Evolutionary conservation across 2,329 filamentous ascomycete genomes (phyloP).

Genomic region (Amauroascus niger): DNA sequence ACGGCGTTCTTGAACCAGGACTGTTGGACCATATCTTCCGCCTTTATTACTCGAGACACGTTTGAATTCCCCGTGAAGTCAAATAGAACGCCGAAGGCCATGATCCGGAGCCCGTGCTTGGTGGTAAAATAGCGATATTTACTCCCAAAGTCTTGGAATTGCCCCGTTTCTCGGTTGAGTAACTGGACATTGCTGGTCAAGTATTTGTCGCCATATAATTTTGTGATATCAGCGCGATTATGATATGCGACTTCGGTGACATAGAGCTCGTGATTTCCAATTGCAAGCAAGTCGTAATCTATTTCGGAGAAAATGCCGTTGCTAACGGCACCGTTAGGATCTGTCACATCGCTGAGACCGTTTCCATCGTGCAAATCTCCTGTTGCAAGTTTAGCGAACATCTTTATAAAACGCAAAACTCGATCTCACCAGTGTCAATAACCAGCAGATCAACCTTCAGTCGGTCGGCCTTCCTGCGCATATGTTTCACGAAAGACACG

Average conservation of each 20-base stretch:
- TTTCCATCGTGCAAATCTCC: conserved; percentile 57
- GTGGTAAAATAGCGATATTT: conserved; percentile 45
- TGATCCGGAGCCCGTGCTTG: conserved; percentile 41
- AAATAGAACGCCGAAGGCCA: conserved; percentile 45
- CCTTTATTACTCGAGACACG: conserved; percentile 50
- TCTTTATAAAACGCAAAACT: conserved; percentile 31
- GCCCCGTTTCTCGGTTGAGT: conserved; percentile 34
- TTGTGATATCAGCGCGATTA: conserved; percentile 50
- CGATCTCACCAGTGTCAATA: conserved; percentile 77
- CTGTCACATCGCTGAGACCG: conserved; percentile 52
- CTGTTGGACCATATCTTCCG: conserved; percentile 44
- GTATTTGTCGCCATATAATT: conserved; percentile 47
- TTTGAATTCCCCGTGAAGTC: conserved; percentile 51
- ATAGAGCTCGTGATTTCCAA: conserved; percentile 58
- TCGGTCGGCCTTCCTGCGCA: conserved; percentile 67
- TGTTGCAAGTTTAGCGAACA: conserved; percentile 14
- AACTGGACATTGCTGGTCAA: conserved; percentile 47
- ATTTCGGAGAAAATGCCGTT: conserved; percentile 45
- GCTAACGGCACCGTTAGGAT: conserved; percentile 47
- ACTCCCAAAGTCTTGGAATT: conserved; percentile 40
- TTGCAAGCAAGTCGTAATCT: conserved; percentile 47
- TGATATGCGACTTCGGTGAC: conserved; percentile 53
- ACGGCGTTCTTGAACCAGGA: conserved; percentile 53
- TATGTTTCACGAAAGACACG: conserved; percentile 77
- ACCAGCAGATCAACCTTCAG: conserved; percentile 79